These are phyloP conservation scores for Musa beccarii DNA, from an alignment of 176 grass and related monocot species.

Conservation along the genomic window DNA sequence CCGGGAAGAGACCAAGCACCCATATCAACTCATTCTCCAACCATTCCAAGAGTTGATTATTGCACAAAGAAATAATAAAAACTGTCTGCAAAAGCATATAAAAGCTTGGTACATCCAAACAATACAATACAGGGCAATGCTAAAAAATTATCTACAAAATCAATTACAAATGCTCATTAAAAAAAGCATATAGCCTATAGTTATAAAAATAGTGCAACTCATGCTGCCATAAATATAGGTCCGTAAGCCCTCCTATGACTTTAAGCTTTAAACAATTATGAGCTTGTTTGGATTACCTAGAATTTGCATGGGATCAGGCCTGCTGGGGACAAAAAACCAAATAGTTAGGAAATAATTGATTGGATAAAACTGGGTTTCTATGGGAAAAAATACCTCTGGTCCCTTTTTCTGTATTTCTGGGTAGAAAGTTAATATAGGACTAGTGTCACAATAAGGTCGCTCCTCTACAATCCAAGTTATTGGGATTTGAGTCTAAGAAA, in stretches of 20 bases:
- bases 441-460: no score
- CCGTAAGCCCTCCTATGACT: not conserved
- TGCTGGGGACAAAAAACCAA: no score
- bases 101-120: not conserved
- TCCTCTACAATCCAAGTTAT: no score
- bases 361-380: no score
- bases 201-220: not conserved
- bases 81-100: slow-evolving; percentile 40
- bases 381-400: no score
- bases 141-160: not conserved
- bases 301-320: no score
- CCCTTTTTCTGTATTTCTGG: no score
- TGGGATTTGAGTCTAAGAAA: no score
- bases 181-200: not conserved
- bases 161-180: not conserved
- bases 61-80: slow-evolving; percentile 72
- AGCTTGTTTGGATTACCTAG: no score
- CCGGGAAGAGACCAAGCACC: slow-evolving; percentile 57
- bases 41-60: slow-evolving; percentile 89
- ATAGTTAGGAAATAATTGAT: no score
- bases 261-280: no score
- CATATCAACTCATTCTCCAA: slow-evolving; percentile 76
- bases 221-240: not conserved
- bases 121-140: not conserved
- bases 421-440: no score